Evolutionary conservation across 75 land plant species (phyloP).

Genomic region (Larix kaempferi): DNA sequence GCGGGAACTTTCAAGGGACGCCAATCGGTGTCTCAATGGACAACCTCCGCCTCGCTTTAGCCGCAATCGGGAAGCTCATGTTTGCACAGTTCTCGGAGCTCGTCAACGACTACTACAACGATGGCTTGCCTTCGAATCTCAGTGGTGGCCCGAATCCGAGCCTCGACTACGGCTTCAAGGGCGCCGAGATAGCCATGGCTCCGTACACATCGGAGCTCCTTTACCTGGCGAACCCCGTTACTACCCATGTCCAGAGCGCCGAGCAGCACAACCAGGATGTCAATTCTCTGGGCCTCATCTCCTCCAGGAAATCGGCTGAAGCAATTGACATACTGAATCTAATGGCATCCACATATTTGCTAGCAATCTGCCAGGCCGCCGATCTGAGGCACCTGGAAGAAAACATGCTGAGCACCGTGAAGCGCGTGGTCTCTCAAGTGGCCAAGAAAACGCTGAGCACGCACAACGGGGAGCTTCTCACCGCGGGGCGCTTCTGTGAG

Average conservation of each 20-base stretch:
- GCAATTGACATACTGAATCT: constrained; percentile 55
- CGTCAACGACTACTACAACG: constrained; percentile 70
- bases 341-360: constrained; percentile 48
- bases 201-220: constrained; percentile 62
- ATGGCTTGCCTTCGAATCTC: constrained; percentile 64
- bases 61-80: constrained; percentile 47
- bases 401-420: constrained; percentile 39
- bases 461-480: constrained; percentile 27
- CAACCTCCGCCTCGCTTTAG: background rate
- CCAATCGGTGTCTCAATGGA: constrained; percentile 1
- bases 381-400: constrained; percentile 65
- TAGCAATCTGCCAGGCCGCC: constrained; percentile 59
- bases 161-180: constrained; percentile 67
- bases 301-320: constrained; percentile 54
- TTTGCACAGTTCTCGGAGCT: constrained; percentile 65
- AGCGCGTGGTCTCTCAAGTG: constrained; percentile 40
- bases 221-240: constrained; percentile 27
- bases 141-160: constrained; percentile 47
- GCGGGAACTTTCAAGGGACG: constrained; percentile 6
- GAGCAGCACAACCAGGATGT: constrained; percentile 69
- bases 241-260: constrained; percentile 50
- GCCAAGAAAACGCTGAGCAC: constrained; percentile 35
- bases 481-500: constrained; percentile 45
- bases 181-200: constrained; percentile 64
- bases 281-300: constrained; percentile 57